Evolutionary conservation across 495 filamentous ascomycete species (phyloP).

Genomic region (Extremus antarcticus): DNA sequence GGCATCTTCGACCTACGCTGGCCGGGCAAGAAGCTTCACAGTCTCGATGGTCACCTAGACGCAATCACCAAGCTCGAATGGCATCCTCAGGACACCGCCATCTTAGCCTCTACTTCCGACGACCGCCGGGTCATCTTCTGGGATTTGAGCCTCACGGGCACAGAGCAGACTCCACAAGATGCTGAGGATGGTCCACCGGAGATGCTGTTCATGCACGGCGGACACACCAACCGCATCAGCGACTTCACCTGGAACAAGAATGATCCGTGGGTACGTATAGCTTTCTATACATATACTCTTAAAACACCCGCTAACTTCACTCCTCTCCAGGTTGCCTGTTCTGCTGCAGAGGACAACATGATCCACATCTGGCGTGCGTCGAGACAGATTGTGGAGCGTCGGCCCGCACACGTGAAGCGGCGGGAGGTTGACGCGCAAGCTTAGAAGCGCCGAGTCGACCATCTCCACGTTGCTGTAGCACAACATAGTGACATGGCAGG

Average conservation of each 20-base stretch:
- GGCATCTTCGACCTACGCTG: slow-evolving; percentile 83
- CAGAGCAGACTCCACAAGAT: slow-evolving; percentile 91
- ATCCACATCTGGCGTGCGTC: slow-evolving; percentile 96
- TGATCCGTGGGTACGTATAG: slow-evolving; percentile 60
- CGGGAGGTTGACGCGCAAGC: slow-evolving; percentile 21
- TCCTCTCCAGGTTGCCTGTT: slow-evolving; percentile 50
- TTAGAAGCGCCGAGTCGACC: slow-evolving; percentile 5
- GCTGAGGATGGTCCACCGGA: slow-evolving; percentile 95
- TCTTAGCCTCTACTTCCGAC: slow-evolving; percentile 82
- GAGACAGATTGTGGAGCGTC: slow-evolving; percentile 66
- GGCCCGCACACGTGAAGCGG: slow-evolving; percentile 12
- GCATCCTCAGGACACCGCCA: slow-evolving; percentile 80
- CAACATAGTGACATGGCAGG: no score
- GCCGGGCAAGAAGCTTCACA: slow-evolving; percentile 62
- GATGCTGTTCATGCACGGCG: slow-evolving; percentile 98
- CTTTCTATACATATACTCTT: no score
- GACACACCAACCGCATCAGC: slow-evolving; percentile 88
- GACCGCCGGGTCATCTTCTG: slow-evolving; percentile 93
- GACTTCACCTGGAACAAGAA: slow-evolving; percentile 98
- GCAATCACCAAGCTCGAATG: slow-evolving; percentile 83
- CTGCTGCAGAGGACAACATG: slow-evolving; percentile 92
- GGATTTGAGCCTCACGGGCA: slow-evolving; percentile 82
- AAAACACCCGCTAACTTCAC: not conserved
- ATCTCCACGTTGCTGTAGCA: no score
- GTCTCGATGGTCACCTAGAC: slow-evolving; percentile 72